Evolutionary conservation across 2,329 filamentous ascomycete species (phyloP).

Genomic region (Fusarium camptoceras): DNA sequence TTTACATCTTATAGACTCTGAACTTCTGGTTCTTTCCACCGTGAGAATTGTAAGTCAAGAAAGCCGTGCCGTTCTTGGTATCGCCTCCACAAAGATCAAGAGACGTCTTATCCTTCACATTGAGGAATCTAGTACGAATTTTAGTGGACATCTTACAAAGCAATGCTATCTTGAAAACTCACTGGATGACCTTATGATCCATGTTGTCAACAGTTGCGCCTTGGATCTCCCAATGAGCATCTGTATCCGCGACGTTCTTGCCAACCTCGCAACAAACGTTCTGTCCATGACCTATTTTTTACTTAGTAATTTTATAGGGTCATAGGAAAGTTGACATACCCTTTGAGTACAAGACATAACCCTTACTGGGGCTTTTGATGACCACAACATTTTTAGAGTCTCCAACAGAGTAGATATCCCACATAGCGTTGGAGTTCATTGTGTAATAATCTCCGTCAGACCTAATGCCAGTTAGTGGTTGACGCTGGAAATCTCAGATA

Average conservation of each 20-base stretch:
- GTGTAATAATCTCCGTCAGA: background rate
- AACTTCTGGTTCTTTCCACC: background rate
- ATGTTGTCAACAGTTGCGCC: background rate
- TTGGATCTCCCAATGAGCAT: background rate
- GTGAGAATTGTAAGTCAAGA: background rate
- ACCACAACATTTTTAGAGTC: background rate
- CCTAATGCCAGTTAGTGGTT: background rate
- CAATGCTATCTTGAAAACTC: rapidly evolving
- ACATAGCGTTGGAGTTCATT: background rate
- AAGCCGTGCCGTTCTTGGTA: background rate
- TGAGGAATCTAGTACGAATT: background rate
- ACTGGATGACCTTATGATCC: background rate
- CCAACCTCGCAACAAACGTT: background rate
- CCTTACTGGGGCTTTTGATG: background rate
- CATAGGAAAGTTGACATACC: background rate
- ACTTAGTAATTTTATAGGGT: background rate
- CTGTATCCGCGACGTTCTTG: background rate
- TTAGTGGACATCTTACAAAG: background rate
- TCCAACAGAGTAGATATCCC: background rate
- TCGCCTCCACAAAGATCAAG: background rate
- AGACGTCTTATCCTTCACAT: background rate
- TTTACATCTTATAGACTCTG: background rate
- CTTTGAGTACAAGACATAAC: background rate
- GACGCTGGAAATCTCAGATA: rapidly evolving
- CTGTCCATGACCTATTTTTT: background rate